Evolutionary conservation across 768 basidiomycete genomes (phyloP), one percentile per base, ranked within the genome.

Genomic region (Tulasnella sp.): DNA sequence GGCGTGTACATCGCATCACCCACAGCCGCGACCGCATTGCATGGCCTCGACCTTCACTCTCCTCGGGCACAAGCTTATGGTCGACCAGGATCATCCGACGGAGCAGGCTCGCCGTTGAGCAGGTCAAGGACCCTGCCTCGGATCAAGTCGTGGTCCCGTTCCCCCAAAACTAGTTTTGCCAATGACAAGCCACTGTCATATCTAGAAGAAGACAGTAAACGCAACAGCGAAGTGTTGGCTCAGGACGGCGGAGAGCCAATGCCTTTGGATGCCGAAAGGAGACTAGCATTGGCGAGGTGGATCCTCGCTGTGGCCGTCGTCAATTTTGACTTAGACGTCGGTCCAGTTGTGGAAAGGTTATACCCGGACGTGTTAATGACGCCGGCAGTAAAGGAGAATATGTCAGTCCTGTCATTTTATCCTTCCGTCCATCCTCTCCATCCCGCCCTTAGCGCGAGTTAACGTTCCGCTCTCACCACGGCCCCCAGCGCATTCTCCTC

Each of bases 271-370:
- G 79, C 82, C 2, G 85, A 85, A 37, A 87, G 86, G 25, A 77
- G 88, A 17, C 80, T 79, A 37, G 87, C 84, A 72, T 85, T 94
- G 81, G 85, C 86, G 34, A 82, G 89, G 74, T 94, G 93, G 93
- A 87, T 90, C 1, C 81, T 91, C 75, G 86, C 89, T 19, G 85
- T 93, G 69, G 89, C 86, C 67, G 85, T 93, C 73, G 92, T 94
- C 45, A 90, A 96, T 79, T 97, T 97, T 80, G 95, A 97, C 83
- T 82, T 95, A 67, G 95, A 97, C 79, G 84, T 91, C 69, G 95
- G 95, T 3, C 95, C 95, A 11, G 89, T 91, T 6, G 85, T 97
- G 31, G 87, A 88, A 73, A 87, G 89, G 17, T 82, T 93, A 54
- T 91, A 90, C 78, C 92, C 93, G 2, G 87, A 90, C 0, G 81